Percentiles rank a stretch among this genome's conserved stretches.
phyloP scores from a whole-genome alignment of 2,329 filamentous ascomycete genomes.

The Phyllosticta citribraziliensis region DNA sequence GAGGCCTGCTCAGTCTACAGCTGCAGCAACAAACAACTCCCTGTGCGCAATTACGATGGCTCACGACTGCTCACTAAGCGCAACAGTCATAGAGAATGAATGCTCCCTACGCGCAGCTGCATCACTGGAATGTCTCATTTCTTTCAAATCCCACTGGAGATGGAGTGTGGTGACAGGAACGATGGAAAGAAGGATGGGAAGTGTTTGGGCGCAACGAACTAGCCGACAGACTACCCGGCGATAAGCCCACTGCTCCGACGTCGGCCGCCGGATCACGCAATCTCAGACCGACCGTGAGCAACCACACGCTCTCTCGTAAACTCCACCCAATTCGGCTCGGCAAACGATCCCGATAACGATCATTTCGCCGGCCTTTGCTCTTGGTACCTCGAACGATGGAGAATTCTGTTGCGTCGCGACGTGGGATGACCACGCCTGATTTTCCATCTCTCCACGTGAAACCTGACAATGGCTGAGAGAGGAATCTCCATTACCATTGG shows the following conservation, averaged over 20 bases:
- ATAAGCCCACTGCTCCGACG: background rate
- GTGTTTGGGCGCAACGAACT: background rate
- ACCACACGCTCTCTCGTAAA: background rate
- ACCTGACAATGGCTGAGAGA: background rate
- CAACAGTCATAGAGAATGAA: too few relatives aligned
- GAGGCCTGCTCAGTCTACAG: too few relatives aligned
- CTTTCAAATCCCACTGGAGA: too few relatives aligned
- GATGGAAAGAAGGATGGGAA: too few relatives aligned
- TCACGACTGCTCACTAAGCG: too few relatives aligned
- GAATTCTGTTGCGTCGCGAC: background rate
- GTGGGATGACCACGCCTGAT: background rate
- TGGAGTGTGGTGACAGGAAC: too few relatives aligned
- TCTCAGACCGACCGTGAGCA: background rate
- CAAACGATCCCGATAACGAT: background rate
- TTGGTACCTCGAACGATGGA: background rate
- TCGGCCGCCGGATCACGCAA: background rate
- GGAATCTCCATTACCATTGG: conserved; percentile 7
- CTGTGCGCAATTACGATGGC: too few relatives aligned
- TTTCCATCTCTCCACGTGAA: background rate
- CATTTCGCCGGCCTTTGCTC: background rate
- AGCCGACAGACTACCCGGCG: background rate
- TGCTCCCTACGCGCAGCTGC: too few relatives aligned
- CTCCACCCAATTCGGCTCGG: background rate
- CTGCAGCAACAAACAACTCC: too few relatives aligned
- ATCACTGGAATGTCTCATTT: too few relatives aligned